Conservation (phyloP, 202 grass and related monocot genomes). For the Setaria viridis region DNA sequence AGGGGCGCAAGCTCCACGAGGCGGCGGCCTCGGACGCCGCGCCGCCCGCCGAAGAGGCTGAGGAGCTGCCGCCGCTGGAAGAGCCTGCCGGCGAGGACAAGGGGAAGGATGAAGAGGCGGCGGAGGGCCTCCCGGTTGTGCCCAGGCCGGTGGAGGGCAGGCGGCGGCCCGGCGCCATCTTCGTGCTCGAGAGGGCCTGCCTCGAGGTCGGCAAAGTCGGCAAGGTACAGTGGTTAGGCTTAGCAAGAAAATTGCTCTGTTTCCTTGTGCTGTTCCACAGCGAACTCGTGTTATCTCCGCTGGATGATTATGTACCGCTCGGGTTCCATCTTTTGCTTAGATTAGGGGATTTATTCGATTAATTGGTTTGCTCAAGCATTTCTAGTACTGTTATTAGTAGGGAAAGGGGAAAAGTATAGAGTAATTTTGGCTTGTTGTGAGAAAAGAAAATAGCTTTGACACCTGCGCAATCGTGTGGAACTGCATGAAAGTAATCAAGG, state of each 20-base stretch:
- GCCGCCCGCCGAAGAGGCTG: slow-evolving; percentile 41
- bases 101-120: background rate
- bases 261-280: background rate
- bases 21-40: slow-evolving; percentile 36
- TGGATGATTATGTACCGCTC: background rate
- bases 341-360: background rate
- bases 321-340: background rate
- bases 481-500: background rate
- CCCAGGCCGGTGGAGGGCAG: slow-evolving; percentile 55
- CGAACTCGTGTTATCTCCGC: background rate
- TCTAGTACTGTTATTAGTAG: background rate
- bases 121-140: slow-evolving; percentile 59
- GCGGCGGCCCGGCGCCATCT: slow-evolving; percentile 71
- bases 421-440: background rate
- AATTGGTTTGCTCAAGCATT: background rate
- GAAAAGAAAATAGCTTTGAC: too few species aligned
- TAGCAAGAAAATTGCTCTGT: background rate
- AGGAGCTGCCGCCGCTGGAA: slow-evolving; percentile 30
- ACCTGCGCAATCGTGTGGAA: too few species aligned
- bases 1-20: slow-evolving; percentile 57
- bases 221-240: slow-evolving; percentile 60
- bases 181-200: slow-evolving; percentile 90
- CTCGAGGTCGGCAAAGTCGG: slow-evolving; percentile 99
- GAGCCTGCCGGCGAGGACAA: slow-evolving; percentile 13
- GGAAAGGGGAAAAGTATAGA: background rate